Percentiles rank a stretch among this genome's conserved stretches.
Evolutionary conservation across 805 yeast genomes (phyloP).

Genomic region (Starmerella vaccinii): DNA sequence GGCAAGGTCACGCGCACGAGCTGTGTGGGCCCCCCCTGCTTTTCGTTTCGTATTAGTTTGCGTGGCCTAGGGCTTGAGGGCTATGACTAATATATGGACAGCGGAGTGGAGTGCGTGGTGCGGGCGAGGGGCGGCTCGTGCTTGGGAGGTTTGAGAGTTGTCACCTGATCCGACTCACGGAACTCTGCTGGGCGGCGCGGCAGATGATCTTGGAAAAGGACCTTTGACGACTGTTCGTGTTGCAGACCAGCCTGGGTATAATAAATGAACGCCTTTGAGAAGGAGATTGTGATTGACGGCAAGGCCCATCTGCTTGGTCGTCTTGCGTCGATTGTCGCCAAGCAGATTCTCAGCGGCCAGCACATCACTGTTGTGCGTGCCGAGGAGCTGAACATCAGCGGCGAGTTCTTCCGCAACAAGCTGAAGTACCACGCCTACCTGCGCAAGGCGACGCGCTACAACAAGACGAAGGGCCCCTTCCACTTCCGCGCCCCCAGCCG

Average conservation of each 20-base stretch:
- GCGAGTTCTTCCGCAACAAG: slow-evolving; percentile 99
- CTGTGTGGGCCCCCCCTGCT: no score
- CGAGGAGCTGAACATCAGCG: slow-evolving; percentile 95
- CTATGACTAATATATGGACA: neutral
- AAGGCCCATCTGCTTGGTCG: slow-evolving; percentile 99
- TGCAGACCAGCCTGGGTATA: slow-evolving; percentile 8
- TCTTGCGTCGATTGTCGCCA: slow-evolving; percentile 96
- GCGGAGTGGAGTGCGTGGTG: neutral
- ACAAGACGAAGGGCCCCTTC: slow-evolving; percentile 99
- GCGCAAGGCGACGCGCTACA: slow-evolving; percentile 98
- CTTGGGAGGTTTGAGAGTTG: neutral
- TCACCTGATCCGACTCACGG: slow-evolving; percentile 3
- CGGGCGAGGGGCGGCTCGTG: neutral
- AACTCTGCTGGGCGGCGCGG: neutral
- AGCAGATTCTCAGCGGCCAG: slow-evolving; percentile 97
- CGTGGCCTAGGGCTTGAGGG: neutral
- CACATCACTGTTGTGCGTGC: slow-evolving; percentile 94
- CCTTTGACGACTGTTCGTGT: slow-evolving; percentile 4
- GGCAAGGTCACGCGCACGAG: no score
- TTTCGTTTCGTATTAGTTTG: no score
- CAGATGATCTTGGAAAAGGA: neutral
- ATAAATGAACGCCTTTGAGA: slow-evolving; percentile 78
- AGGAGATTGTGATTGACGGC: slow-evolving; percentile 75
- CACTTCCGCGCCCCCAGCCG: slow-evolving; percentile 99
- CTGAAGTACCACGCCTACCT: slow-evolving; percentile 99